These are phyloP conservation scores for Lepiota subincarnata DNA, from an alignment of 768 basidiomycete species.

Conservation along the genomic window DNA sequence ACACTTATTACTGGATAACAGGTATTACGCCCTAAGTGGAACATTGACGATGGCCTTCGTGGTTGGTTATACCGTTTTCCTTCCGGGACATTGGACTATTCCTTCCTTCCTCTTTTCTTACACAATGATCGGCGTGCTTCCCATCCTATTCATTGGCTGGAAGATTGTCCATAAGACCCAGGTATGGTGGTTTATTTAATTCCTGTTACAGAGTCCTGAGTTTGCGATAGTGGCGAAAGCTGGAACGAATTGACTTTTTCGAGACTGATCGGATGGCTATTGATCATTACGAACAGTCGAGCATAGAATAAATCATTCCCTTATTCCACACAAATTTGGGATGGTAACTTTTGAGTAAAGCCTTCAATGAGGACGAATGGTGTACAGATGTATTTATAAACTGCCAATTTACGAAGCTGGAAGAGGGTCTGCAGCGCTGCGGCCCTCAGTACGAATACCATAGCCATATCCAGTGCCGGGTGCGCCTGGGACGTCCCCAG, in stretches of 20 bases:
- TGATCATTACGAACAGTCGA: slow-evolving; percentile 39
- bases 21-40: slow-evolving; percentile 42
- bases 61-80: slow-evolving; percentile 47
- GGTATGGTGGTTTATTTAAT: slow-evolving; percentile 21
- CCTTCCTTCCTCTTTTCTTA: slow-evolving; percentile 49
- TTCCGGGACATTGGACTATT: slow-evolving; percentile 45
- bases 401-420: slow-evolving; percentile 21
- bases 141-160: slow-evolving; percentile 41
- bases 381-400: slow-evolving; percentile 17
- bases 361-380: slow-evolving; percentile 11
- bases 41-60: slow-evolving; percentile 45
- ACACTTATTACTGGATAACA: slow-evolving; percentile 12
- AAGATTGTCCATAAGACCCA: slow-evolving; percentile 38
- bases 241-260: slow-evolving; percentile 40
- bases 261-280: slow-evolving; percentile 37
- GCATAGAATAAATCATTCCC: slow-evolving; percentile 3
- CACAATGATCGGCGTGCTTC: slow-evolving; percentile 39
- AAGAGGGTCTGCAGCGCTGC: slow-evolving; percentile 49
- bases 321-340: background rate
- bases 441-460: slow-evolving; percentile 61
- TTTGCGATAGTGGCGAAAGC: slow-evolving; percentile 32
- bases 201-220: background rate
- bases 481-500: slow-evolving; percentile 61
- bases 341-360: background rate
- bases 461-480: slow-evolving; percentile 76